A percentile compares a stretch with the other conserved stretches of the same genome.
Conservation (phyloP, 2,329 filamentous ascomycete genomes). For the Domatiomyces catenatus region DNA sequence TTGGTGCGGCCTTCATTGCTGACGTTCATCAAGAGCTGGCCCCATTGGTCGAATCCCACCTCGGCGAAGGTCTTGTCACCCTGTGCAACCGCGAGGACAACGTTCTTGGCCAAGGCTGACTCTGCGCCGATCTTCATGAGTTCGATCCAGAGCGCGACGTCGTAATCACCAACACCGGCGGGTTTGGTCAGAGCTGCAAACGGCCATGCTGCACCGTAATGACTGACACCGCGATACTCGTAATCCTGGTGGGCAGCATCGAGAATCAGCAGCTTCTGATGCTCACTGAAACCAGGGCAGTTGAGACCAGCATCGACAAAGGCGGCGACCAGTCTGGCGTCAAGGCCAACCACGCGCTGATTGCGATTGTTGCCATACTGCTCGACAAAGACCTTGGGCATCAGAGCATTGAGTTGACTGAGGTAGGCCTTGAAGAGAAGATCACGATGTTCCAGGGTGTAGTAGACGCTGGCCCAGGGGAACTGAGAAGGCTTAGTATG, state of each 20-base stretch:
- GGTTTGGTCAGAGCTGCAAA: constrained; percentile 11
- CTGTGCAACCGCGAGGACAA: constrained; percentile 1
- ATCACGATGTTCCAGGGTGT: constrained; percentile 34
- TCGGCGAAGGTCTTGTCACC: constrained; percentile 6
- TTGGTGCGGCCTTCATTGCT: constrained; percentile 4
- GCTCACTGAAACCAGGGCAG: constrained; percentile 30
- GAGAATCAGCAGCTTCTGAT: constrained; percentile 19
- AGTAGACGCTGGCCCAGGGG: constrained; percentile 33
- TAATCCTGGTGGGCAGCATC: constrained; percentile 3
- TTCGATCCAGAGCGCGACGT: constrained; percentile 13
- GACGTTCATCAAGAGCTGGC: constrained; percentile 6
- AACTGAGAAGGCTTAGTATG: constrained; percentile 24
- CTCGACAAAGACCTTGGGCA: constrained; percentile 42
- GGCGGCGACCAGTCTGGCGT: constrained; percentile 24
- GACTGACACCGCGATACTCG: constrained; percentile 4
- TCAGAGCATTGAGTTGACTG: constrained; percentile 53
- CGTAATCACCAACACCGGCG: constrained; percentile 6
- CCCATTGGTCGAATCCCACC: constrained; percentile 5
- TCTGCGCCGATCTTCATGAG: constrained; percentile 9
- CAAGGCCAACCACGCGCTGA: constrained; percentile 23
- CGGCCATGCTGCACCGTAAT: constrained; percentile 13
- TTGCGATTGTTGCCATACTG: constrained; percentile 8
- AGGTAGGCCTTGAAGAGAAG: constrained; percentile 27
- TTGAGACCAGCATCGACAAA: constrained; percentile 27
- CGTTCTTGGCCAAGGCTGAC: constrained; percentile 2